phyloP scores from a whole-genome alignment of 345 rosid species.

The Garcia nutans region DNA sequence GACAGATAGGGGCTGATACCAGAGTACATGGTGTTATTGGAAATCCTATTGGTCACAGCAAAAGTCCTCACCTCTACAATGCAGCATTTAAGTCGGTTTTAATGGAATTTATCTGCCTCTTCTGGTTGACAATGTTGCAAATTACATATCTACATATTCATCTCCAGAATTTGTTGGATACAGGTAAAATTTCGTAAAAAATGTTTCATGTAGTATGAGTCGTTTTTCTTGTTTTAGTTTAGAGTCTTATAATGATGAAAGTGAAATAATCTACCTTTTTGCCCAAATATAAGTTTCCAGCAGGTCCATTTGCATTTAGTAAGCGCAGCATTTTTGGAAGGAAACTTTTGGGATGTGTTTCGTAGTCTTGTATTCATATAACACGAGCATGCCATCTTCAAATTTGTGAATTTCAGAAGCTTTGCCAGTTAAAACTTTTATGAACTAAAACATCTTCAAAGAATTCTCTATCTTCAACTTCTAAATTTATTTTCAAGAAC shows the following conservation, averaged over 20 bases:
- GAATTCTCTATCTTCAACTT: too few relatives aligned
- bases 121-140: slow-evolving; percentile 51
- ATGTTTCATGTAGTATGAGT: background rate
- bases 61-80: slow-evolving; percentile 59
- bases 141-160: slow-evolving; percentile 42
- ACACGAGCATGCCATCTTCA: too few relatives aligned
- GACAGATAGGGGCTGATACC: slow-evolving; percentile 53
- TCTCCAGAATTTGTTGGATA: slow-evolving; percentile 55
- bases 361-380: too few relatives aligned
- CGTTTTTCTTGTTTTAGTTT: background rate
- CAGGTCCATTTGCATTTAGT: background rate
- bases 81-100: slow-evolving; percentile 49
- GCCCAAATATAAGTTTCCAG: background rate
- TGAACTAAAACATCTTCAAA: background rate
- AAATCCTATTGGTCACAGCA: slow-evolving; percentile 65
- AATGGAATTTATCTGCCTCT: slow-evolving; percentile 58
- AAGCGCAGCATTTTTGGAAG: too few relatives aligned
- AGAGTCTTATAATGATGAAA: background rate
- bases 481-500: too few relatives aligned
- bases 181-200: slow-evolving; percentile 39
- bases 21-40: slow-evolving; percentile 67
- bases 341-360: too few relatives aligned
- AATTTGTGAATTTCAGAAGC: background rate
- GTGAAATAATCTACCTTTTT: background rate
- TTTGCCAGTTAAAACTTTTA: background rate